phyloP scores from a whole-genome alignment of 2,329 filamentous ascomycete genomes.

The Exophiala sideris region DNA sequence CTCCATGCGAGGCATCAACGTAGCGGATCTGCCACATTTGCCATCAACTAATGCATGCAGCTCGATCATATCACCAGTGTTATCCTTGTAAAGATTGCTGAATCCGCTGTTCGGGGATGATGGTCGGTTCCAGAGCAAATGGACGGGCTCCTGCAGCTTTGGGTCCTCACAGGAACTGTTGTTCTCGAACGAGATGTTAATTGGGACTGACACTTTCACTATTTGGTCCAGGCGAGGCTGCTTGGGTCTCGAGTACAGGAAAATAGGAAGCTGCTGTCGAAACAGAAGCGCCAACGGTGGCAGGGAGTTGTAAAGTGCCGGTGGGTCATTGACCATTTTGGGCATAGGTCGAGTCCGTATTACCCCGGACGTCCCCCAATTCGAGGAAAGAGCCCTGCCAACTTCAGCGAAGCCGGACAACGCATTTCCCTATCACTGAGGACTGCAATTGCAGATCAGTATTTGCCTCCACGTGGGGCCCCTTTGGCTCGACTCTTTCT shows the following conservation, averaged over 20 bases:
- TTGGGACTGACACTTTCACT: too few relatives aligned
- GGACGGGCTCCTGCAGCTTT: not conserved
- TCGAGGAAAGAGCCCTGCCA: not conserved
- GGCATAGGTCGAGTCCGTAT: constrained; percentile 17
- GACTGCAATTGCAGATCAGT: not conserved
- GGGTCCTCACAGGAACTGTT: not conserved
- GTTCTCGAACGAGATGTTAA: not conserved
- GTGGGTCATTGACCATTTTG: constrained; percentile 22
- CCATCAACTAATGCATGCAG: not conserved
- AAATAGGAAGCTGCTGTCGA: not conserved
- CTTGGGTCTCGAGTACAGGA: not conserved
- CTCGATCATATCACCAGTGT: not conserved
- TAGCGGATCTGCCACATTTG: not conserved
- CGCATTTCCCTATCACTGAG: constrained; percentile 3
- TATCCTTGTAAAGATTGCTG: too few relatives aligned
- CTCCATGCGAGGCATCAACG: not conserved
- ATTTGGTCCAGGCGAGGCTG: too few relatives aligned
- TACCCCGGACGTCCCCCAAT: constrained; percentile 15
- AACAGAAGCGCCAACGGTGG: not conserved
- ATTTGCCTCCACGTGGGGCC: constrained; percentile 8
- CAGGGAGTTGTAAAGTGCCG: not conserved
- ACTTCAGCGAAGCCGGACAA: not conserved
- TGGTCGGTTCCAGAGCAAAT: not conserved
- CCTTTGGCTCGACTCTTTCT: not conserved
- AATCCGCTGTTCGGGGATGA: not conserved